Percentiles rank a stretch among this genome's conserved stretches.
Conservation (phyloP, 1,284 basidiomycete genomes). For the Tilletiaria anomala region DNA sequence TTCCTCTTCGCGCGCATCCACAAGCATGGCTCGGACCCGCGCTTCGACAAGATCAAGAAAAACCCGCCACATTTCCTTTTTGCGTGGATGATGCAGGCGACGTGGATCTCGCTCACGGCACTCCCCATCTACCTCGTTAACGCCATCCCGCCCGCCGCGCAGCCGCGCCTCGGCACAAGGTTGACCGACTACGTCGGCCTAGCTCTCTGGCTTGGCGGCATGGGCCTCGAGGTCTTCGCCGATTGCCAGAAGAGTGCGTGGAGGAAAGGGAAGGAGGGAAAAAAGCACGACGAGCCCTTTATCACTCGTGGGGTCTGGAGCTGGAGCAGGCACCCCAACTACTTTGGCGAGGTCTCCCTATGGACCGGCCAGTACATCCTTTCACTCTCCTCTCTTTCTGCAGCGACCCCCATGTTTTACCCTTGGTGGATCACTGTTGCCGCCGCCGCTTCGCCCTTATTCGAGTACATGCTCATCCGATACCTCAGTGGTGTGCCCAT, state of each 20-base stretch:
- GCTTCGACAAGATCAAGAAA: constrained; percentile 57
- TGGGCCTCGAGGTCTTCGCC: constrained; percentile 23
- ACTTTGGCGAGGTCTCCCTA: constrained; percentile 60
- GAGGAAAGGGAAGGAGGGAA: constrained; percentile 52
- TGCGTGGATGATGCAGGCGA: constrained; percentile 61
- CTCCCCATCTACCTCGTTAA: constrained; percentile 47
- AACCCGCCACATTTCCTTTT: constrained; percentile 50
- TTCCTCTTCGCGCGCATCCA: constrained; percentile 50
- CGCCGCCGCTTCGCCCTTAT: constrained; percentile 51
- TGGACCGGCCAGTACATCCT: constrained; percentile 59
- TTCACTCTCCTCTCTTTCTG: constrained; percentile 9
- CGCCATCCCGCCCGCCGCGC: constrained; percentile 47
- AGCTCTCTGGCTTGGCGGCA: constrained; percentile 46
- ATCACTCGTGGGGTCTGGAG: constrained; percentile 59
- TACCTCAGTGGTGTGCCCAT: constrained; percentile 56
- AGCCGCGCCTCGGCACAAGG: constrained; percentile 49
- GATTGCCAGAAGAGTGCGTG: constrained; percentile 59
- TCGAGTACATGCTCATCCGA: constrained; percentile 47
- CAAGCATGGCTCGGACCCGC: constrained; percentile 49
- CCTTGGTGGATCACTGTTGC: constrained; percentile 43
- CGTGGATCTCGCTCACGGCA: constrained; percentile 57
- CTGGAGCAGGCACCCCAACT: constrained; percentile 55
- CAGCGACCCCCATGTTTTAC: constrained; percentile 31
- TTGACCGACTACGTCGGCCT: constrained; percentile 54
- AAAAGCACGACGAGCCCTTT: constrained; percentile 60